Conservation (phyloP, 768 basidiomycete genomes). For the Lentinula guzmanii region DNA sequence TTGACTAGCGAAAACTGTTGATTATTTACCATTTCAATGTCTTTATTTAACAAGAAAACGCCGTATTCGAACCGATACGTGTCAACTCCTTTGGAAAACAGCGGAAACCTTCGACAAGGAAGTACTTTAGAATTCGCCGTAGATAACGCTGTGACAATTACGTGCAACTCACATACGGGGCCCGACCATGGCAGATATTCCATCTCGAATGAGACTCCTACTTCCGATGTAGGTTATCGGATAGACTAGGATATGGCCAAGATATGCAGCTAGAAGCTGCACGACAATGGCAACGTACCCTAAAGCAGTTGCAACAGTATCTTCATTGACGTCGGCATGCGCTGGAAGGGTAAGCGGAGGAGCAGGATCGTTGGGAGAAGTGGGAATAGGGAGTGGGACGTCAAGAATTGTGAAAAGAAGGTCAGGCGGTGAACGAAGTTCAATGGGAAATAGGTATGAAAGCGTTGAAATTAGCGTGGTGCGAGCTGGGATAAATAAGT, state of each 20-base stretch:
- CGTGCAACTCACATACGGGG: conserved; percentile 71
- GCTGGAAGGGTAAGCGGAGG: conserved; percentile 68
- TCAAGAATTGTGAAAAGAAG: conserved; percentile 85
- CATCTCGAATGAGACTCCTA: conserved; percentile 85
- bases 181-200: conserved; percentile 92
- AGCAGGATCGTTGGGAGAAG: conserved; percentile 67
- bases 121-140: neutral
- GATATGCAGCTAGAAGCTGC: conserved; percentile 74
- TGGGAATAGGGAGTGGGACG: conserved; percentile 88
- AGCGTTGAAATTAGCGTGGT: conserved; percentile 65
- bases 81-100: conserved; percentile 93
- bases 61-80: conserved; percentile 97
- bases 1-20: neutral
- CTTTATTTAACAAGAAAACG: conserved; percentile 93
- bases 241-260: conserved; percentile 74
- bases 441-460: conserved; percentile 82
- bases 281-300: conserved; percentile 88
- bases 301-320: conserved; percentile 80
- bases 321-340: conserved; percentile 76
- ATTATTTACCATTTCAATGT: conserved; percentile 82
- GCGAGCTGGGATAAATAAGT: conserved; percentile 45
- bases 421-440: conserved; percentile 75
- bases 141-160: neutral
- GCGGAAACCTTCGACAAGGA: conserved; percentile 66
- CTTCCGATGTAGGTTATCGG: conserved; percentile 90